These are phyloP conservation scores for Schizopora paradoxa DNA, from an alignment of 1,284 basidiomycete genomes.

Conservation along the genomic window DNA sequence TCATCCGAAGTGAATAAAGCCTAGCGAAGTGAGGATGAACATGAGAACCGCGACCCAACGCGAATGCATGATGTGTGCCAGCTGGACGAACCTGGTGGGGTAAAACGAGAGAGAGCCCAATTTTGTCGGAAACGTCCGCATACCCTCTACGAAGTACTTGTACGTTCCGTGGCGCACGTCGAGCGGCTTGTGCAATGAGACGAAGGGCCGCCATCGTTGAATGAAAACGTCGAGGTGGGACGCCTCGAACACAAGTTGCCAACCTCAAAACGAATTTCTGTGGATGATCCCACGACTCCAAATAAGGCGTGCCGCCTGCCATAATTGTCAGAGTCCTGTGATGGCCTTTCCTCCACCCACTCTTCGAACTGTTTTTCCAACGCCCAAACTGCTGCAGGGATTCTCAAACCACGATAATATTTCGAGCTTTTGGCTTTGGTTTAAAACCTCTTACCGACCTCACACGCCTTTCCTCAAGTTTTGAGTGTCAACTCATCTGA, in stretches of 20 bases:
- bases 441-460: too few relatives aligned
- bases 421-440: too few relatives aligned
- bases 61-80: conserved; percentile 17
- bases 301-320: too few relatives aligned
- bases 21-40: conserved; percentile 36
- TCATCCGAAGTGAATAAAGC: conserved; percentile 82
- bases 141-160: conserved; percentile 69
- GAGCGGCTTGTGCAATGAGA: conserved; percentile 57
- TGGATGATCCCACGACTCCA: too few relatives aligned
- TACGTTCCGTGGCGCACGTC: conserved; percentile 47
- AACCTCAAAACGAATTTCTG: not conserved
- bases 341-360: too few relatives aligned
- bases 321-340: too few relatives aligned
- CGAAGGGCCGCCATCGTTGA: conserved; percentile 67
- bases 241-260: too few relatives aligned
- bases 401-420: too few relatives aligned
- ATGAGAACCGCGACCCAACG: conserved; percentile 17
- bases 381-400: too few relatives aligned
- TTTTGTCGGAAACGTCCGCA: conserved; percentile 83
- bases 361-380: too few relatives aligned
- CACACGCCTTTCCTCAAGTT: too few relatives aligned
- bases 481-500: too few relatives aligned
- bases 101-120: conserved; percentile 84
- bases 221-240: not conserved
- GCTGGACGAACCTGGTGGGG: conserved; percentile 79